Conservation (phyloP, 164 flowering plant species). For the Vitis rotundifolia region DNA sequence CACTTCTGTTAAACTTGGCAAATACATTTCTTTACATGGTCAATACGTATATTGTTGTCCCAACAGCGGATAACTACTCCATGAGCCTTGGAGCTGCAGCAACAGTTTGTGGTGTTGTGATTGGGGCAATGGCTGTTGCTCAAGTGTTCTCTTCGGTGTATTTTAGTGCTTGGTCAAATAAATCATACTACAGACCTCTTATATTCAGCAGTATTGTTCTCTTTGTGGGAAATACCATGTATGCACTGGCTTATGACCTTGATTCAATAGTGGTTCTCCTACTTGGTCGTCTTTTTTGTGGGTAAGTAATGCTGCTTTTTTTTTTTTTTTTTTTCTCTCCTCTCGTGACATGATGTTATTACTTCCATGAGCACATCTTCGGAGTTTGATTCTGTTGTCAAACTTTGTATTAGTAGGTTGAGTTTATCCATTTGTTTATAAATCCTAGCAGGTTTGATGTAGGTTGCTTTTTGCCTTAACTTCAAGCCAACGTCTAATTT, state of each 20-base stretch:
- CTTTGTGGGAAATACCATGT: slow-evolving; percentile 54
- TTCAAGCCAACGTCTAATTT: too few relatives aligned
- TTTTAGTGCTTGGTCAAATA: slow-evolving; percentile 82
- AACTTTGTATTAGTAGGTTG: too few relatives aligned
- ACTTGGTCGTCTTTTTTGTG: slow-evolving; percentile 67
- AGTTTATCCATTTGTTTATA: too few relatives aligned
- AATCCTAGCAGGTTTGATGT: too few relatives aligned
- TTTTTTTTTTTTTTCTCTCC: not conserved
- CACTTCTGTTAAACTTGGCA: slow-evolving; percentile 62
- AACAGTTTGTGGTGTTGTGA: slow-evolving; percentile 72
- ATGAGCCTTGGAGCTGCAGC: slow-evolving; percentile 75
- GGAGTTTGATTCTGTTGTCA: too few relatives aligned
- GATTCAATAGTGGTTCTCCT: slow-evolving; percentile 56
- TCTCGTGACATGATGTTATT: not conserved
- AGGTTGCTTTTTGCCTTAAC: too few relatives aligned
- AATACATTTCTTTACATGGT: slow-evolving; percentile 80
- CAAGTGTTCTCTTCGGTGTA: slow-evolving; percentile 76
- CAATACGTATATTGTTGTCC: slow-evolving; percentile 74
- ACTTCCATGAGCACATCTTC: too few relatives aligned
- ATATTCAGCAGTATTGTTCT: slow-evolving; percentile 75
- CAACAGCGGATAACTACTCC: slow-evolving; percentile 76
- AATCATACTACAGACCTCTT: slow-evolving; percentile 70
- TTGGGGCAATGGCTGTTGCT: slow-evolving; percentile 82
- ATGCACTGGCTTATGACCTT: slow-evolving; percentile 68
- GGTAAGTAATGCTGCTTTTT: slow-evolving; percentile 40